Evolutionary conservation across 208 protist genomes (phyloP).

Genomic region (Angomonas deanei): DNA sequence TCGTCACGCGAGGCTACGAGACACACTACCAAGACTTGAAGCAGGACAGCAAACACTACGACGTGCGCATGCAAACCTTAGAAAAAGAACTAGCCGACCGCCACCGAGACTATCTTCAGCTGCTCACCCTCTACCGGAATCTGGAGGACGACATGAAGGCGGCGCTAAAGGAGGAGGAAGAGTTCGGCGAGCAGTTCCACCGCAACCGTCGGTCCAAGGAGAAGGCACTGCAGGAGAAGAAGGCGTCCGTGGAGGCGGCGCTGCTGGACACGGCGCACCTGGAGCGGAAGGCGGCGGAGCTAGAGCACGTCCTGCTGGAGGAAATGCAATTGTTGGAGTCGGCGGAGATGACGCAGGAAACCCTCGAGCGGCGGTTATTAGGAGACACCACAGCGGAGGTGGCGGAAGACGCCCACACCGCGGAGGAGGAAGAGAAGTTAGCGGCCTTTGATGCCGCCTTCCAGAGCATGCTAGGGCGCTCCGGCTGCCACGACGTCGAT

Average conservation of each 20-base stretch:
- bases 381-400: not conserved
- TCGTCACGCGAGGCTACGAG: slow-evolving; percentile 83
- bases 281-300: slow-evolving; percentile 29
- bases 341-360: slow-evolving; percentile 31
- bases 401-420: not conserved
- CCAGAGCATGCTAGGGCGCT: slow-evolving; percentile 85
- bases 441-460: slow-evolving; percentile 84
- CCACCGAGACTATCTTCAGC: slow-evolving; percentile 82
- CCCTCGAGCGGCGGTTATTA: slow-evolving; percentile 21
- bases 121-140: slow-evolving; percentile 81
- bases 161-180: slow-evolving; percentile 32
- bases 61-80: slow-evolving; percentile 49
- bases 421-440: slow-evolving; percentile 70
- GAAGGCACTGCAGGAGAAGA: slow-evolving; percentile 66
- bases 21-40: slow-evolving; percentile 72
- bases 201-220: slow-evolving; percentile 58
- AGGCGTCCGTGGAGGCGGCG: slow-evolving; percentile 37
- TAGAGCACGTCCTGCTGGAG: slow-evolving; percentile 58
- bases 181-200: slow-evolving; percentile 34
- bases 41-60: slow-evolving; percentile 55
- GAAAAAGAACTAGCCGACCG: slow-evolving; percentile 72
- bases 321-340: slow-evolving; percentile 64
- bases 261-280: slow-evolving; percentile 50
- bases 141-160: slow-evolving; percentile 52
- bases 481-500: slow-evolving; percentile 44